phyloP scores from a whole-genome alignment of 768 basidiomycete genomes.

The Phanerochaete sordida region DNA sequence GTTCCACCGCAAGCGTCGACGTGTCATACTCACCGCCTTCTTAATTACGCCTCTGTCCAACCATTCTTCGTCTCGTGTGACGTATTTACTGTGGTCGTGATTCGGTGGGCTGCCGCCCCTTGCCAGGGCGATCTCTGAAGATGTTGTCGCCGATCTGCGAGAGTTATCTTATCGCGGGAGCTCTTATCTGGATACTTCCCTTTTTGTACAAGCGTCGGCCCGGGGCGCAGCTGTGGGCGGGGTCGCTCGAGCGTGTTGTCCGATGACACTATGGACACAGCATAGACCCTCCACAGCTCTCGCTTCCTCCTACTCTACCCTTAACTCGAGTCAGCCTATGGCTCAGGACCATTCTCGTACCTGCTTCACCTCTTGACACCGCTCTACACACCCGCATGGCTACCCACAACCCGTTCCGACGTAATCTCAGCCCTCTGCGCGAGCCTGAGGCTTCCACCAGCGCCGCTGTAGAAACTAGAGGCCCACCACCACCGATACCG shows the following conservation, averaged over 20 bases:
- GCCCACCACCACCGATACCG: background rate
- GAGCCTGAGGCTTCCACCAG: background rate
- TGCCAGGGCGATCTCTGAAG: too few species aligned
- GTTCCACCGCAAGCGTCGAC: too few species aligned
- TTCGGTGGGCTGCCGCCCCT: too few species aligned
- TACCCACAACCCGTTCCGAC: conserved; percentile 3
- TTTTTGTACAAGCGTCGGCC: background rate
- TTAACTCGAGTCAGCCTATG: background rate
- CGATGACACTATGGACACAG: background rate
- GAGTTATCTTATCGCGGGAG: background rate
- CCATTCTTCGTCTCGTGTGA: too few species aligned
- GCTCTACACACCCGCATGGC: background rate
- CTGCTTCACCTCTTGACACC: background rate
- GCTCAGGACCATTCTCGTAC: background rate
- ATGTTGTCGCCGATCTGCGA: too few species aligned
- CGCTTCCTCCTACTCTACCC: background rate
- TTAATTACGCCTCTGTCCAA: too few species aligned
- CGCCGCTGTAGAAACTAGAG: background rate
- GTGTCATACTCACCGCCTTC: too few species aligned
- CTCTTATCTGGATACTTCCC: background rate
- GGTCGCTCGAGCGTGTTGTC: background rate
- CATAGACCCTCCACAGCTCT: background rate
- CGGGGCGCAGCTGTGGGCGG: background rate
- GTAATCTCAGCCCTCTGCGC: background rate
- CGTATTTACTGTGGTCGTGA: too few species aligned